phyloP scores from a whole-genome alignment of 2,329 filamentous ascomycete genomes.

The Venturia aucupariae region DNA sequence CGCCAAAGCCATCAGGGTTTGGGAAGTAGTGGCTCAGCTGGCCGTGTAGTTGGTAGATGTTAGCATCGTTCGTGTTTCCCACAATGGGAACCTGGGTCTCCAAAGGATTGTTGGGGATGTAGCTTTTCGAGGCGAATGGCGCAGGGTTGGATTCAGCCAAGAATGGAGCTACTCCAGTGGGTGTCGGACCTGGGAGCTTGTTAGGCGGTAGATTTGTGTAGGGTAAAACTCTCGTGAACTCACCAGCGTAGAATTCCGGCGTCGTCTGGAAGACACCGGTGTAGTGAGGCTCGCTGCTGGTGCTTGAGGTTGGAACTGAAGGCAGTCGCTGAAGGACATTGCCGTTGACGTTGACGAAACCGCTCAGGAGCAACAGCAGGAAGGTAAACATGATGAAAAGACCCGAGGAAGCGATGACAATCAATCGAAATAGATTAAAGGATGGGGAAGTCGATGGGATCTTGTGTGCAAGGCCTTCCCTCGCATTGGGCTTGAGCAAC shows the following conservation, averaged over 20 bases:
- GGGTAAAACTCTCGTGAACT: neutral
- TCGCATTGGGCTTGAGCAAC: neutral
- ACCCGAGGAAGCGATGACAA: neutral
- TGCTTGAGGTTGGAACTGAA: neutral
- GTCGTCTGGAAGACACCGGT: conserved; percentile 12
- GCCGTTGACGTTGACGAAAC: conserved; percentile 9
- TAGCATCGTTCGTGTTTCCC: conserved; percentile 48
- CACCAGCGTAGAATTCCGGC: conserved; percentile 8
- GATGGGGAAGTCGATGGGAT: neutral
- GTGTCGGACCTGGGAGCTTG: conserved; percentile 45
- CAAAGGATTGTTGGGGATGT: conserved; percentile 59
- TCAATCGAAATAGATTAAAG: neutral
- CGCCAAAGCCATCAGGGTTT: conserved; percentile 60
- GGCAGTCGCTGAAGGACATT: neutral
- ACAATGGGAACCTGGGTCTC: conserved; percentile 61
- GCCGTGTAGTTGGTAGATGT: conserved; percentile 64
- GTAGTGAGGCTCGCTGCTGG: conserved; percentile 8
- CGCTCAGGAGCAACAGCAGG: conserved; percentile 2
- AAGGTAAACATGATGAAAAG: conserved; percentile 11
- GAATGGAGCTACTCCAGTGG: conserved; percentile 61
- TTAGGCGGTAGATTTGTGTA: neutral
- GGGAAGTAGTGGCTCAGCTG: conserved; percentile 62
- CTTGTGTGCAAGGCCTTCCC: neutral
- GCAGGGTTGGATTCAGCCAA: conserved; percentile 62
- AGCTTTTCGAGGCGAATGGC: conserved; percentile 50